Evolutionary conservation across 129 eudicot genomes (phyloP).

Genomic region (Logfia minima): DNA sequence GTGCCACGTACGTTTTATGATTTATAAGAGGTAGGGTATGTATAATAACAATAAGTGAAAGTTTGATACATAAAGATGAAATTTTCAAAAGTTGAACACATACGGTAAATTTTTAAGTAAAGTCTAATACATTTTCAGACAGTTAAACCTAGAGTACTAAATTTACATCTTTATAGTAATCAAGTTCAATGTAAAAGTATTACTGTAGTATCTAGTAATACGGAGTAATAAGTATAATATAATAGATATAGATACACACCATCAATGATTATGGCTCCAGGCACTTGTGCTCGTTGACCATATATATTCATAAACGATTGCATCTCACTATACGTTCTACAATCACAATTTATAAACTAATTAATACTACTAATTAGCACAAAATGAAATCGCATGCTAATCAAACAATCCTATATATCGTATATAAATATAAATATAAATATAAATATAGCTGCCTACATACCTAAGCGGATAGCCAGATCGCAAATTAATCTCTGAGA

Average conservation of each 20-base stretch:
- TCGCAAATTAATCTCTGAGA: conserved; percentile 69
- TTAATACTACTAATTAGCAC: not conserved
- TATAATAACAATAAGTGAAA: too few species aligned
- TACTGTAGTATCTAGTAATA: not conserved
- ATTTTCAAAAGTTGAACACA: too few species aligned
- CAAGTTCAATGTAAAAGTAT: not conserved
- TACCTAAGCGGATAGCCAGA: conserved; percentile 73
- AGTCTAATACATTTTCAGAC: not conserved
- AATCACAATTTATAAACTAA: conserved; percentile 29
- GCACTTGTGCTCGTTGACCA: conserved; percentile 72
- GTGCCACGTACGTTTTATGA: too few species aligned
- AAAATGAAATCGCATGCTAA: not conserved
- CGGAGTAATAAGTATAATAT: not conserved
- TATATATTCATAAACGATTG: conserved; percentile 71
- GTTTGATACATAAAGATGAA: too few species aligned
- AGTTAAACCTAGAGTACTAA: not conserved
- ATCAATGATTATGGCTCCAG: conserved; percentile 86
- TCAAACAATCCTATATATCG: too few species aligned
- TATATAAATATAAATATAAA: too few species aligned
- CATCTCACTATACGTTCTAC: conserved; percentile 53
- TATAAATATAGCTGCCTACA: not conserved
- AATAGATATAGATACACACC: conserved; percentile 41
- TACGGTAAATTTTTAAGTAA: too few species aligned
- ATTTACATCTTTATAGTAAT: not conserved
- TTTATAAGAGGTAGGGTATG: too few species aligned